Conservation (phyloP, 192 early-diverging fungal genomes). For the Mortierella claussenii region DNA sequence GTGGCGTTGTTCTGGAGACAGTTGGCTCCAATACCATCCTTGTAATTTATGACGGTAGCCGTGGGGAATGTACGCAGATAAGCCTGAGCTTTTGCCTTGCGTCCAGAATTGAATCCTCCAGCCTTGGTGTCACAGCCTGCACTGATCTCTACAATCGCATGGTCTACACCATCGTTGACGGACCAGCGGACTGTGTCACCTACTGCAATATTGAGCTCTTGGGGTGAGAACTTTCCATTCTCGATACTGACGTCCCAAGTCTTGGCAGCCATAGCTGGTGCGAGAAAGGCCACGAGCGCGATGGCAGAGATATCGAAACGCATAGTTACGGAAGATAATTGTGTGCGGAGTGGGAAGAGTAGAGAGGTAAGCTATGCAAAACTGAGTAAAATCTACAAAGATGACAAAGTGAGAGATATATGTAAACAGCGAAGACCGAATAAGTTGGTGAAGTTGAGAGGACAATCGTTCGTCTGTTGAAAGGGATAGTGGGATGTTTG, state of each 20-base stretch:
- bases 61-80: constrained; percentile 21
- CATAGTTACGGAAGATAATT: no score
- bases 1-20: constrained; percentile 16
- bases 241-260: constrained; percentile 31
- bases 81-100: constrained; percentile 19
- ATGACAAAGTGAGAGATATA: no score
- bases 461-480: no score
- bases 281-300: constrained; percentile 1
- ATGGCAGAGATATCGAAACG: constrained; percentile 15
- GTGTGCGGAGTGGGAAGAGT: no score
- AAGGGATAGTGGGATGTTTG: no score
- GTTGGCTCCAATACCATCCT: constrained; percentile 44
- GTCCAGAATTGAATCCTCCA: constrained; percentile 48
- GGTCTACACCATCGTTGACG: constrained; percentile 24
- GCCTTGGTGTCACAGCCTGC: constrained; percentile 21
- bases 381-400: no score
- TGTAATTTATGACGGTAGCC: constrained; percentile 23
- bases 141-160: constrained; percentile 38
- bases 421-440: no score
- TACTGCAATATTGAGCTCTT: constrained; percentile 12
- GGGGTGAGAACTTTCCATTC: constrained; percentile 19
- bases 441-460: no score
- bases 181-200: constrained; percentile 49
- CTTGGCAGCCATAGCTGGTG: constrained; percentile 23
- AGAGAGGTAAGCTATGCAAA: no score